Percentiles rank a stretch among this genome's conserved stretches.
Conservation (phyloP, 192 early-diverging fungal species). For the Mortierella hygrophila region DNA sequence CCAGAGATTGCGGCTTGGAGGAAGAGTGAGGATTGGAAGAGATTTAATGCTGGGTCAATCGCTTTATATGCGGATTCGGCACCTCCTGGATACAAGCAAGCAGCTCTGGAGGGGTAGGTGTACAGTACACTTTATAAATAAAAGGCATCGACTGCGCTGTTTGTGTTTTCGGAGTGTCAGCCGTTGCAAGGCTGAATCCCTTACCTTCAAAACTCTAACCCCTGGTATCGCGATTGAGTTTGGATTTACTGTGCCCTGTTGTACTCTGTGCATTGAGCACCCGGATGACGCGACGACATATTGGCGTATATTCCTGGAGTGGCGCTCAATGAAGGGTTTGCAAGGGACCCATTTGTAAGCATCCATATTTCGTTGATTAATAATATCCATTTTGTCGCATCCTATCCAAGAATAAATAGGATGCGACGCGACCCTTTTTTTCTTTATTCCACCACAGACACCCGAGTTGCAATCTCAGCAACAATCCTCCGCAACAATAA, state of each 20-base stretch:
- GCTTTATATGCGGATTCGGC: background rate
- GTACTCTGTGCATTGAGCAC: too few species aligned
- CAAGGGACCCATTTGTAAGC: background rate
- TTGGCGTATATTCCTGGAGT: too few species aligned
- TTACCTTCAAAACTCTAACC: too few species aligned
- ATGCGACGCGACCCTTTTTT: background rate
- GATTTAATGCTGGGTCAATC: background rate
- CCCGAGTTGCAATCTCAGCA: background rate
- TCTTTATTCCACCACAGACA: background rate
- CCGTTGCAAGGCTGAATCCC: too few species aligned
- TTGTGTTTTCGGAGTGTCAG: too few species aligned
- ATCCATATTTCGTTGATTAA: background rate
- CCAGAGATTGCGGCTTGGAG: conserved; percentile 20
- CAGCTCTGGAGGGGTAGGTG: background rate
- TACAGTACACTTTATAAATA: too few species aligned
- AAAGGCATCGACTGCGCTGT: too few species aligned
- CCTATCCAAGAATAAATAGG: background rate
- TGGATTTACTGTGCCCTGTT: too few species aligned
- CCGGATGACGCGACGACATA: too few species aligned
- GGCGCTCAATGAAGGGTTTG: too few species aligned
- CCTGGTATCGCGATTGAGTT: too few species aligned
- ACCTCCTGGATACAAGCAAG: background rate
- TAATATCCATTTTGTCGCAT: background rate
- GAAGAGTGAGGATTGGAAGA: background rate
- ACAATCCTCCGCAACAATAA: background rate